Conservation (phyloP, 495 filamentous ascomycete genomes). For the Hypoxylon fuscum region DNA sequence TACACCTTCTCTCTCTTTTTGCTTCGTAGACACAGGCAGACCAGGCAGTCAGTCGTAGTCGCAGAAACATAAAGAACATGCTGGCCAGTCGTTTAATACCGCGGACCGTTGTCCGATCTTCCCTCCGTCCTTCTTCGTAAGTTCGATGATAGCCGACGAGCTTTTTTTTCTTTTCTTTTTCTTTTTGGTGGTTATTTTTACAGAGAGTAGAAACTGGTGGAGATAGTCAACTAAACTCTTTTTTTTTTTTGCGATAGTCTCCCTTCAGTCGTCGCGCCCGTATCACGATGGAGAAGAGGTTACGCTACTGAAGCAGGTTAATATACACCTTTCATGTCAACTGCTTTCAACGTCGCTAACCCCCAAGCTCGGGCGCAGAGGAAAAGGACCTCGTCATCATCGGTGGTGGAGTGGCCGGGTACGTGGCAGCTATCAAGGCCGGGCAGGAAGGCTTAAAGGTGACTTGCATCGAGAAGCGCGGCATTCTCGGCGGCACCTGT, state of each 20-base stretch:
- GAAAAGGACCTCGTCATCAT: slow-evolving; percentile 94
- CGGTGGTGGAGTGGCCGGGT: slow-evolving; percentile 96
- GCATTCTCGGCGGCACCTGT: slow-evolving; percentile 93
- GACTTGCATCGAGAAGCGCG: slow-evolving; percentile 98
- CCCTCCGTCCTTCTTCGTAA: slow-evolving; percentile 64
- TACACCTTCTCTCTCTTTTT: slow-evolving; percentile 40
- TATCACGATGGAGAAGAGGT: slow-evolving; percentile 69
- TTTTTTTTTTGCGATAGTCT: slow-evolving; percentile 49
- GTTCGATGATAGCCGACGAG: slow-evolving; percentile 41
- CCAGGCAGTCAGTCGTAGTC: slow-evolving; percentile 7
- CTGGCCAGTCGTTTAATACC: slow-evolving; percentile 75
- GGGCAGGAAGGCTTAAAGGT: slow-evolving; percentile 98
- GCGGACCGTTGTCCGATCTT: slow-evolving; percentile 71
- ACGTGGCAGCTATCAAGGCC: slow-evolving; percentile 99
- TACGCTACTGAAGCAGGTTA: slow-evolving; percentile 86
- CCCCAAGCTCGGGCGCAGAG: slow-evolving; percentile 64
- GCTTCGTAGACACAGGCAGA: slow-evolving; percentile 24
- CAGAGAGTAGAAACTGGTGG: no score
- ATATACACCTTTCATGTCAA: slow-evolving; percentile 38
- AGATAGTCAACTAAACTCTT: no score
- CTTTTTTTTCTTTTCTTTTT: slow-evolving; percentile 15
- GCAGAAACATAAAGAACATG: slow-evolving; percentile 57
- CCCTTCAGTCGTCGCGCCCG: slow-evolving; percentile 66
- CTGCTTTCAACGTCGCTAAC: slow-evolving; percentile 30
- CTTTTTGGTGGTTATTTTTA: no score